Base-by-base conservation (phyloP, 1,284 basidiomycete species). In the Ustilago bromivora region DNA sequence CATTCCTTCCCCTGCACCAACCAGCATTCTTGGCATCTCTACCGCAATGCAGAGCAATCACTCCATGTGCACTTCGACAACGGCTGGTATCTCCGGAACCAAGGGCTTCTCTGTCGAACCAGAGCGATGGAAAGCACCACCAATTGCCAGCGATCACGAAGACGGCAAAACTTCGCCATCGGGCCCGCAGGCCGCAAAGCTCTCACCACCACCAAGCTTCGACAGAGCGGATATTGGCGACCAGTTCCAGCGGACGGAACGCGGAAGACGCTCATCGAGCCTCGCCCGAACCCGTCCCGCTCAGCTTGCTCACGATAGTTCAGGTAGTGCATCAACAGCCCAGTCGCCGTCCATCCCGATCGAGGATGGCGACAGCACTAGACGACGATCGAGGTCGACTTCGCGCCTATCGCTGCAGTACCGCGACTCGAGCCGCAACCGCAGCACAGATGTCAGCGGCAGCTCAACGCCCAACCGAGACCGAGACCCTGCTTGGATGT, bases 401-500 rank as follows among this genome's bases (percentile, higher is more conserved):
- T 78, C 76, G 4, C 76, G 76, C 10, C 47, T 71, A 23, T 64
- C 76, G 23, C 23, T 71, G 13, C 64, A 62, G 19, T 52, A 74
- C 49, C 71, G 65, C 3, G 66, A 73, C 54, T 67, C 61, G 34
- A 69, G 68, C 23, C 71, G 76, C n/a, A 68, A 60, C n/a, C 69
- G 71, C 28, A 78, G 67, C 68, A 55, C 61, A 15, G 75, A 70
- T 31, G 64, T 61, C 53, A 73, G 75, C 51, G 75, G 57, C 28
- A 67, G 55, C 59, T 77, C 71, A 6, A 77, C 75, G 19, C 75
- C 70, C 5, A 77, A 70, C 28, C 66, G 75, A 17, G 74, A 76
- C 4, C 64, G 69, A 5, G 74, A 76, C 23, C 57, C 43, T 4
- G 35, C 56, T 1, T 76, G 74, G 74, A 54, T 66, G 47, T 40